These are phyloP conservation scores for Trichosporon coremiiforme DNA, from an alignment of 1,284 basidiomycete genomes.

Conservation along the genomic window DNA sequence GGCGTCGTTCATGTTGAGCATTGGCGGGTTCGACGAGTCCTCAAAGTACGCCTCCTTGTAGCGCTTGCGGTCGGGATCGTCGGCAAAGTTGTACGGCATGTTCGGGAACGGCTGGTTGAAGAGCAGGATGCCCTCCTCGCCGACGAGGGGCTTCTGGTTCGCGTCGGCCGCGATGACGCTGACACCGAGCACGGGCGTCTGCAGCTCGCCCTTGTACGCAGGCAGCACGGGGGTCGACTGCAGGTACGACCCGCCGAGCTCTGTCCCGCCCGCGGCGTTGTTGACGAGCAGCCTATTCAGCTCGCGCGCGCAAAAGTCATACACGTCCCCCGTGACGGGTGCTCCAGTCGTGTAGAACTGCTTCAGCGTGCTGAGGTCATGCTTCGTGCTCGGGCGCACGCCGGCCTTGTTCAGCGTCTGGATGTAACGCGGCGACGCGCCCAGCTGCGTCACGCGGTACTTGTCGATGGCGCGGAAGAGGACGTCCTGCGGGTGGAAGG, in stretches of 20 bases:
- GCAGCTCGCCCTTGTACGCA: slow-evolving; percentile 46
- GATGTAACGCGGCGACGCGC: slow-evolving; percentile 44
- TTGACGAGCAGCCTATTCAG: slow-evolving; percentile 41
- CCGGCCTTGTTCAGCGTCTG: slow-evolving; percentile 32
- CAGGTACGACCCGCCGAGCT: slow-evolving; percentile 46
- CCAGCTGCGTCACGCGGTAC: slow-evolving; percentile 42
- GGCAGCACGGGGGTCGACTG: slow-evolving; percentile 42
- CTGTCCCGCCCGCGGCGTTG: slow-evolving; percentile 44
- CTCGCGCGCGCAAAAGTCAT: slow-evolving; percentile 32
- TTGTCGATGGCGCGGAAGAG: slow-evolving; percentile 42
- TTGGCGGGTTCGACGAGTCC: slow-evolving; percentile 37
- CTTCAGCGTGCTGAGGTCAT: slow-evolving; percentile 38
- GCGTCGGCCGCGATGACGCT: slow-evolving; percentile 39
- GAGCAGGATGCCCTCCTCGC: slow-evolving; percentile 46
- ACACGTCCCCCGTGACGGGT: slow-evolving; percentile 43
- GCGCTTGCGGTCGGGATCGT: slow-evolving; percentile 42
- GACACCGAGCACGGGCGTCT: slow-evolving; percentile 45
- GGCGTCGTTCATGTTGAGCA: slow-evolving; percentile 37
- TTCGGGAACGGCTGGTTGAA: slow-evolving; percentile 49
- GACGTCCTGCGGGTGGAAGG: slow-evolving; percentile 43
- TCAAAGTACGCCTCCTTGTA: slow-evolving; percentile 51
- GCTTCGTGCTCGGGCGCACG: slow-evolving; percentile 28
- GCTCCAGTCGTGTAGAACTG: slow-evolving; percentile 47
- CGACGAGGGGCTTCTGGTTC: slow-evolving; percentile 26
- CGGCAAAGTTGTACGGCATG: slow-evolving; percentile 42